Evolutionary conservation across 2,329 filamentous ascomycete species (phyloP).

Genomic region (Cadophora malorum): DNA sequence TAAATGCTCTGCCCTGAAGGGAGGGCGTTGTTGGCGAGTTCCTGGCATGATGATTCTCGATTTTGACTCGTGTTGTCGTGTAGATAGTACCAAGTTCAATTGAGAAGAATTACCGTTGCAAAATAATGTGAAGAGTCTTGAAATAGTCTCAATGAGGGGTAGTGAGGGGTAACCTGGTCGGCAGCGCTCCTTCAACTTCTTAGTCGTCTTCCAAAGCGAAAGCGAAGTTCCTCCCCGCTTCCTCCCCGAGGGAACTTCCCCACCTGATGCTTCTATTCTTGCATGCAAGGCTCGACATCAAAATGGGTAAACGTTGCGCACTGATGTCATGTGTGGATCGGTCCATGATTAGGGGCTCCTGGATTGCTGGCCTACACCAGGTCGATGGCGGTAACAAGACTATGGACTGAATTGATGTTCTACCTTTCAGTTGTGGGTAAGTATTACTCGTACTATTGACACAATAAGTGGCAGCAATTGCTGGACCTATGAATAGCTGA

Average conservation of each 20-base stretch:
- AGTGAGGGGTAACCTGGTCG: conserved; percentile 8
- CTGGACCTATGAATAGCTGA: too few relatives aligned
- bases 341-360: too few relatives aligned
- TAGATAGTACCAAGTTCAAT: not conserved
- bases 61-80: not conserved
- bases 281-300: too few relatives aligned
- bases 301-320: too few relatives aligned
- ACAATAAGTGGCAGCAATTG: too few relatives aligned
- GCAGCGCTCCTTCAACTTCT: not conserved
- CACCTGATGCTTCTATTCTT: not conserved
- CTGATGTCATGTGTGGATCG: too few relatives aligned
- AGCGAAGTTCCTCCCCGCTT: not conserved
- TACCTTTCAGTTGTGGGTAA: too few relatives aligned
- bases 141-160: conserved; percentile 1
- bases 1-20: conserved; percentile 63
- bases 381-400: too few relatives aligned
- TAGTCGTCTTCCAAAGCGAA: not conserved
- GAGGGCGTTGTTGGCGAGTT: conserved; percentile 34
- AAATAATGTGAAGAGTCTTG: not conserved
- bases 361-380: too few relatives aligned
- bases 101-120: not conserved
- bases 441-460: too few relatives aligned
- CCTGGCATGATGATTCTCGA: conserved; percentile 24
- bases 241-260: not conserved
- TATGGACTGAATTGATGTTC: too few relatives aligned